Conservation (phyloP, 2,329 filamentous ascomycete species). For the Sordariomycetes sp. region DNA sequence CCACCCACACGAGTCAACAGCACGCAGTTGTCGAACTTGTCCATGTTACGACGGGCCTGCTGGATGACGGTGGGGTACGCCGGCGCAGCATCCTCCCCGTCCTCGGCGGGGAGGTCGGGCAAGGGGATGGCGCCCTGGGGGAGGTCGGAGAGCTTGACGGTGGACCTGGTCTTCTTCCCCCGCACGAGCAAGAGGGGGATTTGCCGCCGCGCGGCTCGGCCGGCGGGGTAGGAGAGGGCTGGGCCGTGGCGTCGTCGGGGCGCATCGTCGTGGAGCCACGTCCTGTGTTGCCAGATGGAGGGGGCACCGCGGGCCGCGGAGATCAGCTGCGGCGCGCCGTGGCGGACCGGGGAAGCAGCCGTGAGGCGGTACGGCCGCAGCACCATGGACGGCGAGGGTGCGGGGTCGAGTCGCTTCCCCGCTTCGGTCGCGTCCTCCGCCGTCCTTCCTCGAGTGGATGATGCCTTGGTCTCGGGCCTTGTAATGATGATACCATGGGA, state of each 20-base stretch:
- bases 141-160: slow-evolving; percentile 40
- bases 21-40: slow-evolving; percentile 81
- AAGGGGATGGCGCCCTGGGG: slow-evolving; percentile 36
- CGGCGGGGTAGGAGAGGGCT: neutral
- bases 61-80: slow-evolving; percentile 78
- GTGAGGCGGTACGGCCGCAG: neutral
- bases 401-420: neutral
- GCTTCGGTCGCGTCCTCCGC: neutral
- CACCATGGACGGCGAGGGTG: slow-evolving; percentile 1
- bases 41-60: slow-evolving; percentile 81
- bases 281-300: neutral
- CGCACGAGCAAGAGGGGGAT: slow-evolving; percentile 13
- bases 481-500: neutral
- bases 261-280: neutral
- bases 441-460: neutral
- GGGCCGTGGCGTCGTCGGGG: neutral
- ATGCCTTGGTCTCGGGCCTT: neutral
- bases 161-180: slow-evolving; percentile 41
- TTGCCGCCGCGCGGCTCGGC: neutral
- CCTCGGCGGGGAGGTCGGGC: slow-evolving; percentile 11
- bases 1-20: slow-evolving; percentile 83
- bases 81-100: slow-evolving; percentile 27
- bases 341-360: neutral
- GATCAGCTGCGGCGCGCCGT: neutral
- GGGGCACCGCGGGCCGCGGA: neutral